These are phyloP conservation scores for Coffea humblotiana DNA, from an alignment of 305 asterid genomes.

Conservation along the genomic window DNA sequence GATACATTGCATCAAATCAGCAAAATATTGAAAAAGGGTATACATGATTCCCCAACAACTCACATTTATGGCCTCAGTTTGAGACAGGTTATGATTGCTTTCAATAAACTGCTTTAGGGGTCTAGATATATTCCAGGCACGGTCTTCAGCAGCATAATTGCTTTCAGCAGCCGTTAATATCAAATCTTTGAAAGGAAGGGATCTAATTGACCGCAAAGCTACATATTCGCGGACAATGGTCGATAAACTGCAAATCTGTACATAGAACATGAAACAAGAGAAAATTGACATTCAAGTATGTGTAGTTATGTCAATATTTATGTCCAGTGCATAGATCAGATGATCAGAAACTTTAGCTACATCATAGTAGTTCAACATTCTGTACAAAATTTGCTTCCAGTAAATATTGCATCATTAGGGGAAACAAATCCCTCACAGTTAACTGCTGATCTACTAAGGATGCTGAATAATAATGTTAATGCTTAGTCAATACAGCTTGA, in stretches of 20 bases:
- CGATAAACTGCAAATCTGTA: conserved; percentile 90
- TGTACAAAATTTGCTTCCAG: neutral
- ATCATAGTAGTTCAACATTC: neutral
- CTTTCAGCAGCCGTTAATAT: conserved; percentile 68
- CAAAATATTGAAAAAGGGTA: neutral
- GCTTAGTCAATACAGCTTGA: neutral
- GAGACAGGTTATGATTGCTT: conserved; percentile 77
- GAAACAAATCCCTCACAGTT: neutral
- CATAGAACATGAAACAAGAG: conserved; percentile 20
- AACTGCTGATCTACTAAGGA: neutral
- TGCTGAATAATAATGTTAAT: neutral
- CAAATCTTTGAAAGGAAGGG: conserved; percentile 87
- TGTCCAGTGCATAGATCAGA: neutral
- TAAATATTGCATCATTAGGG: neutral
- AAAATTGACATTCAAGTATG: conserved; percentile 2
- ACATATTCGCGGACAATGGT: conserved; percentile 93
- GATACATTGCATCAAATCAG: neutral
- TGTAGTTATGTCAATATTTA: neutral
- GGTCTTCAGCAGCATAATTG: conserved; percentile 53
- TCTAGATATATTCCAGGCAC: conserved; percentile 89
- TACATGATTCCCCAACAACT: conserved; percentile 36
- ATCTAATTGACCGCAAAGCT: conserved; percentile 76
- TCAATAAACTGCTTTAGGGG: conserved; percentile 67
- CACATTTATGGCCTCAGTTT: conserved; percentile 85
- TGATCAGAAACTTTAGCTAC: neutral